phyloP scores from a whole-genome alignment of 2,329 filamentous ascomycete genomes.

The Rutstroemia sydowiana region DNA sequence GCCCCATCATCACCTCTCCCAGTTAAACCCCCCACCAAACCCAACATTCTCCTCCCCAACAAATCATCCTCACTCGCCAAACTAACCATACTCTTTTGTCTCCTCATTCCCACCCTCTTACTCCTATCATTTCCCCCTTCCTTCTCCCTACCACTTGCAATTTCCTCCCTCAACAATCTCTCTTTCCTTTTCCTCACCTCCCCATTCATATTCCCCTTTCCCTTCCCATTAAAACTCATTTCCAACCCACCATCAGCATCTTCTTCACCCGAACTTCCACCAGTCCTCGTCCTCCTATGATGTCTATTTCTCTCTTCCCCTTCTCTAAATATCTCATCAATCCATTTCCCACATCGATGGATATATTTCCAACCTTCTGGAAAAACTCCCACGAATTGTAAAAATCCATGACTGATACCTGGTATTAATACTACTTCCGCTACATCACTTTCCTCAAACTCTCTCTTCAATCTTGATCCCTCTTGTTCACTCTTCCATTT shows the following conservation, averaged over 20 bases:
- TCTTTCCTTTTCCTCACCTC: conserved; percentile 8
- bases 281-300: conserved; percentile 19
- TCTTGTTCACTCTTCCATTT: conserved; percentile 42
- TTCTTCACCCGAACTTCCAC: conserved; percentile 54
- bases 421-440: conserved; percentile 81
- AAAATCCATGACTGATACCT: conserved; percentile 85
- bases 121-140: conserved; percentile 8
- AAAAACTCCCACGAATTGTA: conserved; percentile 84
- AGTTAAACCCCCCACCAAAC: conserved; percentile 44
- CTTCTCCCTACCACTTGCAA: conserved; percentile 25
- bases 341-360: conserved; percentile 71
- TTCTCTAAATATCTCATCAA: conserved; percentile 65
- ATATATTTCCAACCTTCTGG: conserved; percentile 88
- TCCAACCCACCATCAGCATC: conserved; percentile 71
- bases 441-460: conserved; percentile 65
- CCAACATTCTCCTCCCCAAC: conserved; percentile 47
- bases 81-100: conserved; percentile 42
- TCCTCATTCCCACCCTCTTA: conserved; percentile 31
- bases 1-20: conserved; percentile 27
- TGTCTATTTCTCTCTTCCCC: conserved; percentile 29
- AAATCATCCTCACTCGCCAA: conserved; percentile 50
- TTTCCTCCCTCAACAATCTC: conserved; percentile 35
- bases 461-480: conserved; percentile 38
- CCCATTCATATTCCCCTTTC: conserved; percentile 12
- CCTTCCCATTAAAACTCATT: conserved; percentile 44